Evolutionary conservation across 2,329 filamentous ascomycete genomes (phyloP), one percentile per base, ranked within the genome.

Genomic region (Aspergillus nomiae): DNA sequence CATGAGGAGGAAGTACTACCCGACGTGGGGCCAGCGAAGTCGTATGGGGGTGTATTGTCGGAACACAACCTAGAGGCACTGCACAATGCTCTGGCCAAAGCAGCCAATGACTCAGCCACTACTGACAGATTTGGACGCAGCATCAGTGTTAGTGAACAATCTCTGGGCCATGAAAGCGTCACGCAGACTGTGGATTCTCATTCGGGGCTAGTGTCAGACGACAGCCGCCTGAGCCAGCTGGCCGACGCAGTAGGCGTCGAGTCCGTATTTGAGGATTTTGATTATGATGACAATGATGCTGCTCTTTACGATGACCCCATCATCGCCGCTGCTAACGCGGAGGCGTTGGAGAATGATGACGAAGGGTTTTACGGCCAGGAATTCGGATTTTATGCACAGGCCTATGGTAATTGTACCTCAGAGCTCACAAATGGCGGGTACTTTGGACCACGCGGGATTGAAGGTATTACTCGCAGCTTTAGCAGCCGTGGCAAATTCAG

Each of bases 361-460:
- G 94, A 97, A 67, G 94, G 92, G 0, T 96, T 95, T 81, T 99
- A 99, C 73, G 95, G 95, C 0, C 90, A 93, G 69, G 95, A 99
- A 75, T 99, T 99, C 73, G 94, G 93, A 0, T 99, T 99, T 76
- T 99, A 97, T 76, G 92, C 94, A 28, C 77, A 80, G 21, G 76
- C 79, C 12, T 75, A 83, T 54, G 83, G 82, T 24, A 81, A 80
- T 34, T 79, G 80, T 60, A 81, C 81, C 45, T 78, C 82, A 8
- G 80, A 90, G 60, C 91, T 90, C 69, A 85, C 88, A 16, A 91
- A 92, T 69, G 95, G 95, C 32, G 95, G 95, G 24, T 97, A 92
- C 78, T 98, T 98, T 73, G 92, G 92, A 1, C 87, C 91, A 0
- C 88, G 90, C 24, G 90, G 90, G 2, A 78, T 90, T 19, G 85